A percentile compares a stretch with the other conserved stretches of the same genome.
Evolutionary conservation across 1,284 basidiomycete species (phyloP).

Genomic region (Termitomyces sp.): DNA sequence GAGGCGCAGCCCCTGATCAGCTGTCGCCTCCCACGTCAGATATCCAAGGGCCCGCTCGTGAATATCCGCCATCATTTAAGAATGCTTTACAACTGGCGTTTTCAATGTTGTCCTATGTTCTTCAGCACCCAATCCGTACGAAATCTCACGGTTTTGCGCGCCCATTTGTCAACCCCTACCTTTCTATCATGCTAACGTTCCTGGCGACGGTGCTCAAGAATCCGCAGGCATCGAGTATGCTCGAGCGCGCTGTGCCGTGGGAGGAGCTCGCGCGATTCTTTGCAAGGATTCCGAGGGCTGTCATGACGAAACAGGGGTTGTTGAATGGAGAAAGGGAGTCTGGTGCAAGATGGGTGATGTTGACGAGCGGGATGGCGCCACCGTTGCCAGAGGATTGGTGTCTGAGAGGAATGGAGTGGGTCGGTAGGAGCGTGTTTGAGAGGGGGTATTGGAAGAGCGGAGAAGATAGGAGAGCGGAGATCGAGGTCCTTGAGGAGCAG

Average conservation of each 20-base stretch:
- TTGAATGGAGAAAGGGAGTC: slow-evolving; percentile 18
- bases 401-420: slow-evolving; percentile 93
- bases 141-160: slow-evolving; percentile 45
- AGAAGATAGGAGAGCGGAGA: slow-evolving; percentile 64
- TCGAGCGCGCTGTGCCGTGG: slow-evolving; percentile 87
- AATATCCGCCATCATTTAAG: slow-evolving; percentile 61
- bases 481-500: slow-evolving; percentile 70
- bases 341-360: slow-evolving; percentile 49
- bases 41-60: slow-evolving; percentile 21
- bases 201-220: slow-evolving; percentile 73
- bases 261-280: slow-evolving; percentile 66
- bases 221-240: slow-evolving; percentile 47
- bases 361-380: slow-evolving; percentile 59
- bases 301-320: slow-evolving; percentile 44
- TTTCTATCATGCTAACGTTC: slow-evolving; percentile 85
- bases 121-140: slow-evolving; percentile 62
- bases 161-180: slow-evolving; percentile 78
- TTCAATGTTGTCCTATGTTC: slow-evolving; percentile 67
- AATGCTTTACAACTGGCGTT: slow-evolving; percentile 80
- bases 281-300: slow-evolving; percentile 52
- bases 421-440: slow-evolving; percentile 82
- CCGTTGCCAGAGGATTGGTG: slow-evolving; percentile 95
- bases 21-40: slow-evolving; percentile 34
- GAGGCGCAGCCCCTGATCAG: slow-evolving; percentile 9
- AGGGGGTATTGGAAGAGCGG: slow-evolving; percentile 85